Percentiles rank a stretch among this genome's conserved stretches.
phyloP scores from a whole-genome alignment of 2,329 filamentous ascomycete species.

The Microdochium nivale region DNA sequence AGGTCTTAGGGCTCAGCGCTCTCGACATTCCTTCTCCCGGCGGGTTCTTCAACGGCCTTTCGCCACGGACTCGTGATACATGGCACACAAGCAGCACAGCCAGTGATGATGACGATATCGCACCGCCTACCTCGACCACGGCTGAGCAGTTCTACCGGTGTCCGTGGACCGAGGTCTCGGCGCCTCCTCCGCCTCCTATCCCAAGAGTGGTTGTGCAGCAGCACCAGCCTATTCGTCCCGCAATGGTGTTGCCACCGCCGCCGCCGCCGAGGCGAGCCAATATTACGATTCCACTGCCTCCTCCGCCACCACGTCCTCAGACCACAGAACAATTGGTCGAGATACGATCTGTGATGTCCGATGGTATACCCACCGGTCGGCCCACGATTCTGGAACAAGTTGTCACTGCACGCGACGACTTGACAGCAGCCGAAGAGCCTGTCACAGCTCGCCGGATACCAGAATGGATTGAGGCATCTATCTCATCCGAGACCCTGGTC shows the following conservation, averaged over 20 bases:
- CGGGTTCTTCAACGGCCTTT: constrained; percentile 83
- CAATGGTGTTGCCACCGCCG: constrained; percentile 9
- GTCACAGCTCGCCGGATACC: constrained; percentile 19
- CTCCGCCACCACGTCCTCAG: constrained; percentile 19
- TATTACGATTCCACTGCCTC: constrained; percentile 25
- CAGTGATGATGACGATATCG: constrained; percentile 43
- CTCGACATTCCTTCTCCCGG: constrained; percentile 87
- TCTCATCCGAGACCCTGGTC: constrained; percentile 13
- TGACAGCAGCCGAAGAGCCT: constrained; percentile 25
- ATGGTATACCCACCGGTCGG: constrained; percentile 60
- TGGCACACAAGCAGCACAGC: constrained; percentile 57
- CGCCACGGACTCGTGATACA: constrained; percentile 65
- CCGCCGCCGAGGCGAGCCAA: constrained; percentile 27
- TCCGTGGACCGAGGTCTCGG: constrained; percentile 55
- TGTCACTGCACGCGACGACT: constrained; percentile 23
- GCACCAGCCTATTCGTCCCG: neutral
- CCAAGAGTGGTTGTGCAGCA: neutral
- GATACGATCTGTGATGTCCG: constrained; percentile 41
- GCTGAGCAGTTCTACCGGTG: constrained; percentile 86
- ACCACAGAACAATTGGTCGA: constrained; percentile 63
- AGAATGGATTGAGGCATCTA: constrained; percentile 16
- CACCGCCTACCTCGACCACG: constrained; percentile 75
- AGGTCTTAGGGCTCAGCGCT: constrained; percentile 62
- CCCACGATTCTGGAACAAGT: constrained; percentile 34
- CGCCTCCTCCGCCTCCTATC: constrained; percentile 12